A percentile compares a stretch with the other conserved stretches of the same genome.
Evolutionary conservation across 2,329 filamentous ascomycete species (phyloP).

Genomic region (Paraphoma chrysanthemicola): DNA sequence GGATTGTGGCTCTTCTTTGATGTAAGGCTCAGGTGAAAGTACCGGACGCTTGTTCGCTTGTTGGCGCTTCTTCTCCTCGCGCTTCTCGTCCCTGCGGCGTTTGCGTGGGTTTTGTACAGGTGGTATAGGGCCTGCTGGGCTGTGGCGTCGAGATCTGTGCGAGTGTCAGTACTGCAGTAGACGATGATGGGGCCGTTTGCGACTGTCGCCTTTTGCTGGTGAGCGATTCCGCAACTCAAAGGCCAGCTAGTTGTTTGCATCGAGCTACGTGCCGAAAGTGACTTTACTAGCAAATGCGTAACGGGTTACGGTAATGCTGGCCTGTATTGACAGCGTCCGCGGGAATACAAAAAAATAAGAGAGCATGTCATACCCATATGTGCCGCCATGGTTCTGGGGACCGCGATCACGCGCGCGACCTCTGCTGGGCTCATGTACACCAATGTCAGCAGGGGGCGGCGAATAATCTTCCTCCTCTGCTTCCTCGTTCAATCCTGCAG

Average conservation of each 20-base stretch:
- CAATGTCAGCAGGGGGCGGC: conserved; percentile 54
- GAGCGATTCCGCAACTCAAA: too few relatives aligned
- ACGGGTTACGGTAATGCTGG: too few relatives aligned
- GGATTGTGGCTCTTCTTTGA: conserved; percentile 69
- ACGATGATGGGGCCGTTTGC: not conserved
- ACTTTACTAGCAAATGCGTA: too few relatives aligned
- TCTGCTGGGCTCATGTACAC: conserved; percentile 30
- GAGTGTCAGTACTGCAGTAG: conserved; percentile 16
- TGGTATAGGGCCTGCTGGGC: conserved; percentile 52
- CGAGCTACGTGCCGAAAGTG: too few relatives aligned
- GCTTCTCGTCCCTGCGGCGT: conserved; percentile 56
- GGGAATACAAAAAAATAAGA: not conserved
- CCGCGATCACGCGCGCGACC: conserved; percentile 33
- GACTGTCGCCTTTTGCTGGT: too few relatives aligned
- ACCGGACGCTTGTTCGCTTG: conserved; percentile 44
- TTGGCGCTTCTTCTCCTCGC: conserved; percentile 41
- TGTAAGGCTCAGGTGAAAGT: conserved; percentile 56
- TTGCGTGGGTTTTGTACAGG: conserved; percentile 58
- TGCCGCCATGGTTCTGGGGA: conserved; percentile 21
- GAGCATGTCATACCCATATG: conserved; percentile 40
- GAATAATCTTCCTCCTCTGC: conserved; percentile 53
- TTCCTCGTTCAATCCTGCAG: conserved; percentile 36
- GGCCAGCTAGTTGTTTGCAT: too few relatives aligned
- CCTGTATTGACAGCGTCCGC: conserved; percentile 8
- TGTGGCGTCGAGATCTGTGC: conserved; percentile 48